A percentile compares a stretch with the other conserved stretches of the same genome.
Conservation (phyloP, 768 basidiomycete genomes). For the Rhizopogon sp. region DNA sequence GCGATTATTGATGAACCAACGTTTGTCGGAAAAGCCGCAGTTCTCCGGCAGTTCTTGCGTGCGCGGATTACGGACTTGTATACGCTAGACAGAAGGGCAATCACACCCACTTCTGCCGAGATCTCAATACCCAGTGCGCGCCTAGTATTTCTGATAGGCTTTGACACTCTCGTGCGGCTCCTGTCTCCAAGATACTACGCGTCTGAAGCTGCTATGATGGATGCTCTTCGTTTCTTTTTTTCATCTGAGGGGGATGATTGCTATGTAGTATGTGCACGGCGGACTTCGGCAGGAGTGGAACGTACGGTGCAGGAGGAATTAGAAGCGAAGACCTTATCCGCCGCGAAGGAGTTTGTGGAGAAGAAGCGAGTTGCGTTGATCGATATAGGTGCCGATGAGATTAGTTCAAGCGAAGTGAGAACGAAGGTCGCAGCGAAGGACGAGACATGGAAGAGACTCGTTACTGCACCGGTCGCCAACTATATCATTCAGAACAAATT, state of each 20-base stretch:
- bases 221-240: constrained; percentile 55
- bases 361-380: constrained; percentile 51
- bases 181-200: constrained; percentile 73
- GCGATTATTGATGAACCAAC: constrained; percentile 85
- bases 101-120: constrained; percentile 6
- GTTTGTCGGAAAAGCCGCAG: constrained; percentile 76
- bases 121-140: constrained; percentile 24
- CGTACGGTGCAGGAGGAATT: constrained; percentile 21
- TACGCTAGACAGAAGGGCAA: constrained; percentile 12
- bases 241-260: constrained; percentile 50
- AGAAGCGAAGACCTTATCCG: constrained; percentile 23
- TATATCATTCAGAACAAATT: constrained; percentile 48
- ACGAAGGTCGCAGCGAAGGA: constrained; percentile 14
- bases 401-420: constrained; percentile 69
- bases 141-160: constrained; percentile 72
- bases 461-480: constrained; percentile 39
- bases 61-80: constrained; percentile 12
- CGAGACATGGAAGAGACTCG: constrained; percentile 41
- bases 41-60: constrained; percentile 49
- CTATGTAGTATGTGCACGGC: constrained; percentile 61
- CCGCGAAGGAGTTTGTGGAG: constrained; percentile 46
- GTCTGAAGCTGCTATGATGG: constrained; percentile 46
- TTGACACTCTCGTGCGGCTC: constrained; percentile 81
- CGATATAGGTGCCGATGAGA: constrained; percentile 53
- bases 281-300: constrained; percentile 26